phyloP scores from a whole-genome alignment of 2,329 filamentous ascomycete genomes.

The Cordyceps javanica region DNA sequence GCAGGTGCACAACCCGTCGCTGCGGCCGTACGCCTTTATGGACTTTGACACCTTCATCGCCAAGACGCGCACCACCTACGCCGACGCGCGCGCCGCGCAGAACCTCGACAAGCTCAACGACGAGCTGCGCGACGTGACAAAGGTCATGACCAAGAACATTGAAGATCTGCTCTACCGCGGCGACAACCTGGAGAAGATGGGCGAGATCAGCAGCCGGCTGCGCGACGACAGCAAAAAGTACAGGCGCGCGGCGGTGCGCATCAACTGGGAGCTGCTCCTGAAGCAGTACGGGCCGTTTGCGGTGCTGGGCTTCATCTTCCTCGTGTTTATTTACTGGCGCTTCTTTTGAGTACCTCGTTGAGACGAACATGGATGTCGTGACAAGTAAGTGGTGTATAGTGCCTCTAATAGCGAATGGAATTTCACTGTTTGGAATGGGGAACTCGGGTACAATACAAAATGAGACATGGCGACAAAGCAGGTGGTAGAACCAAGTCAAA shows the following conservation, averaged over 20 bases:
- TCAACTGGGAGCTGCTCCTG: slow-evolving; percentile 94
- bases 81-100: slow-evolving; percentile 81
- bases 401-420: background rate
- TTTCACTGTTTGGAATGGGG: no score
- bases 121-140: slow-evolving; percentile 93
- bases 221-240: slow-evolving; percentile 95
- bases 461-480: background rate
- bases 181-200: slow-evolving; percentile 93
- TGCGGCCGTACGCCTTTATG: slow-evolving; percentile 93
- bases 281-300: slow-evolving; percentile 96
- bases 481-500: background rate
- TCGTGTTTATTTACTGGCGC: slow-evolving; percentile 86
- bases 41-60: slow-evolving; percentile 97
- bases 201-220: slow-evolving; percentile 81
- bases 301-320: slow-evolving; percentile 70
- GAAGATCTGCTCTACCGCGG: slow-evolving; percentile 94
- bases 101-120: slow-evolving; percentile 95
- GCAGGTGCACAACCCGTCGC: slow-evolving; percentile 66
- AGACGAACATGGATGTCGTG: background rate
- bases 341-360: slow-evolving; percentile 60
- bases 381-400: background rate
- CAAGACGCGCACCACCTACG: slow-evolving; percentile 88
- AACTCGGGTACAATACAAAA: background rate
- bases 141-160: slow-evolving; percentile 99
- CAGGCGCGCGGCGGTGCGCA: slow-evolving; percentile 81